Base-by-base conservation (phyloP, 2,329 filamentous ascomycete genomes). In the Arthrobotrys iridis region DNA sequence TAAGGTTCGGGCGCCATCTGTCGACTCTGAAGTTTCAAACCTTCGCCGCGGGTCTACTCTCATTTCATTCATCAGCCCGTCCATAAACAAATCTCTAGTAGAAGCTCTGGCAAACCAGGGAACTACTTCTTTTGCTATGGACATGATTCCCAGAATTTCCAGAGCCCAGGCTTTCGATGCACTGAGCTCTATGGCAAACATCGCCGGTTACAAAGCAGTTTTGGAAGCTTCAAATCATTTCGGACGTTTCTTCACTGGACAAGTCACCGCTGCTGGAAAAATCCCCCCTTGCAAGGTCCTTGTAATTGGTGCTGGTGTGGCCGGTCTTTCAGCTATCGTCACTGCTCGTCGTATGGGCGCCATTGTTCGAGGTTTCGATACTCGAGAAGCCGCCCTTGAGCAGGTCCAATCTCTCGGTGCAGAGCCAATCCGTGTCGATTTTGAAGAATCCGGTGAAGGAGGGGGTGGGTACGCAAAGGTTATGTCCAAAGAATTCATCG, bases 401-500 rank as follows among this genome's bases (percentile, higher is more conserved):
- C 93, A 96, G 83, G 92, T 97, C 0, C 91, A 96, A 81, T 96
- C 92, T 3, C 87, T 96, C 0, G 93, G 93, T 24, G 93, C 93
- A 15, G 93, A 96, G 80, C 96, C 96, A 79, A 88, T 96, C 92
- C 96, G 82, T 20, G 65, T 68, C 10, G 90, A 92, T 11, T 85
- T 96, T 20, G 82, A 94, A 78, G 93, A 97, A 82, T 92, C 95
- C 74, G 93, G 93, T 1, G 89, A 90, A 10, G 93, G 92, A 1
- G 89, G 91, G 6, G 93, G 93, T 26, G 93, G 93, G 13, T 97
- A 97, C 80, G 92, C 92, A 62, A 96, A 96, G 80, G 92, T 93
- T 80, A 96, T 96, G 93, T 95, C 92, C 64, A 93, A 94, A 80
- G 93, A 94, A 78, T 97, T 96, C 80, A 93, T 95, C 81, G 92